Base-by-base conservation (phyloP, 768 basidiomycete species). In the Coprinellus micaceus region DNA sequence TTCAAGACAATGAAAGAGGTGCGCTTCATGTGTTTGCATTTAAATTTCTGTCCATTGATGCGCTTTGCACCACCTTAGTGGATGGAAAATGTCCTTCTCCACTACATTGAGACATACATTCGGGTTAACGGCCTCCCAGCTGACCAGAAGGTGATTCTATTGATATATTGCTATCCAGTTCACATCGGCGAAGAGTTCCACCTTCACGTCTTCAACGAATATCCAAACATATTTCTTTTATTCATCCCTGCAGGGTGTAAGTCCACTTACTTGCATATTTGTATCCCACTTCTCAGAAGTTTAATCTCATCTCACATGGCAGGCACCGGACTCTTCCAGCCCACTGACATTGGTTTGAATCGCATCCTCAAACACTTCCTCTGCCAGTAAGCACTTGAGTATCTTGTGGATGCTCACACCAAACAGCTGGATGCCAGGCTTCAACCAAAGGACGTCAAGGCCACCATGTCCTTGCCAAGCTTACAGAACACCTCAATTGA, bases 311-410 rank as follows among this genome's bases (percentile, higher is more conserved):
- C n/a, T n/a, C n/a, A n/a, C n/a, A n/a, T n/a, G 10, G n/a, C 29
- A 53, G 52, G 39, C 15, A 53, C 39, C 4, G 52, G 52, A 49
- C 62, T 40, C 51, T 64, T 58, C 48, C 70, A 71, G 37, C 67
- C 69, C 25, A 62, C 63, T 21, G 68, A 70, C 60, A 64, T 69
- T 30, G 69, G 66, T 12, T 56, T 69, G 2, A 59, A 71, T n/a
- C 60, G 64, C 19, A 49, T 64, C 21, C 59, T 69, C 59, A 70
- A 69, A 52, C 63, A 68, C 41, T 30, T 53, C 30, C 5, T 71
- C 44, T 60, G 64, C 11, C 65, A 62, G 43, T 25, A 30, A 5
- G 17, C 44, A 2, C 45, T 63, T 6, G 9, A 64, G 1, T 66
- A 44, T 39, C 52, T 69, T 36, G 61, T 63, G 11, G 47, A 55